Conservation (phyloP, 2,329 filamentous ascomycete species). For the Rhynchosporium secalis region DNA sequence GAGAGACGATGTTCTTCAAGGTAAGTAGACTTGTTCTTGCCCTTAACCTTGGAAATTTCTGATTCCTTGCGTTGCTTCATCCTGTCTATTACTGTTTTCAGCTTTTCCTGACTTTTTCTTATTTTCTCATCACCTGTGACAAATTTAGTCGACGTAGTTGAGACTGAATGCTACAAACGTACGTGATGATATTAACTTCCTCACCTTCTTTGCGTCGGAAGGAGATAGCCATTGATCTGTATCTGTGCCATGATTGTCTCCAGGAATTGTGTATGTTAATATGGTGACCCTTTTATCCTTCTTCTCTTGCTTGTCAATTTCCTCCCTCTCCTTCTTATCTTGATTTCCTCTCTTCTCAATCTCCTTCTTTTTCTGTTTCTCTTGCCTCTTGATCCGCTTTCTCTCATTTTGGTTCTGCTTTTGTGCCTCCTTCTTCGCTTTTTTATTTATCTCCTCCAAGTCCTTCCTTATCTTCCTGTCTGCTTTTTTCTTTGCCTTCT, state of each 20-base stretch:
- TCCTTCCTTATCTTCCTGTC: no score
- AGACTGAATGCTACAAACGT: background rate
- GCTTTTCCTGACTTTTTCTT: no score
- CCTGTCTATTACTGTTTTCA: no score
- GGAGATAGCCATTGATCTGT: background rate
- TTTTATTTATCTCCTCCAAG: background rate
- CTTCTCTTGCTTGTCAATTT: background rate
- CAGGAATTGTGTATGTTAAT: background rate
- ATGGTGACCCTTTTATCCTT: background rate
- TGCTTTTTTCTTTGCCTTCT: no score
- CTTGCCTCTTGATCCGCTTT: background rate
- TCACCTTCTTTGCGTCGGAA: constrained; percentile 5
- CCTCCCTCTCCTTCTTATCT: background rate
- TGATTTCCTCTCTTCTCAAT: background rate
- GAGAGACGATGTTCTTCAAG: background rate
- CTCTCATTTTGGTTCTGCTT: background rate
- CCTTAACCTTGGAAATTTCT: background rate
- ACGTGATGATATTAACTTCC: background rate
- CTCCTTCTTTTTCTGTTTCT: background rate
- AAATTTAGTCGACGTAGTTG: background rate
- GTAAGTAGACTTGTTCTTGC: background rate
- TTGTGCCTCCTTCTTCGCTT: background rate
- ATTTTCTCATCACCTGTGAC: background rate
- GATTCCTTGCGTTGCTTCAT: background rate
- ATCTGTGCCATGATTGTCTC: background rate